Conservation (phyloP, 225 moss, liverwort and hornwort genomes). For the Pseudoscleropodium purum region DNA sequence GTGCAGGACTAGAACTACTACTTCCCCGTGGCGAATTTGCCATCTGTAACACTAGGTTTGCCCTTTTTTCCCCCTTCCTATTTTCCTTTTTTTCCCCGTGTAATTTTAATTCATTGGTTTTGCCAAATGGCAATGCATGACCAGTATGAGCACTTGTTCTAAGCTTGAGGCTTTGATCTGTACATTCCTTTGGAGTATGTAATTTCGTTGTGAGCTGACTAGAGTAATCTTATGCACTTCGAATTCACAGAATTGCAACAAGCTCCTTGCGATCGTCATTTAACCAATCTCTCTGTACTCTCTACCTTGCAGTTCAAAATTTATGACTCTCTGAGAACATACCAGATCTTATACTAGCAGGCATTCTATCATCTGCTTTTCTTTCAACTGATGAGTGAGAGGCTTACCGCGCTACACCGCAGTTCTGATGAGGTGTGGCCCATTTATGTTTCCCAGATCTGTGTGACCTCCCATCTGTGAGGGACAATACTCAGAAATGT, state of each 20-base stretch:
- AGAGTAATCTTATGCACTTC: background rate
- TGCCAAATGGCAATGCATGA: slow-evolving; percentile 31
- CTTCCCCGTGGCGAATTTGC: slow-evolving; percentile 12
- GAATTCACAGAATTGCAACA: background rate
- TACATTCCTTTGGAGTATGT: background rate
- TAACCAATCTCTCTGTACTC: background rate
- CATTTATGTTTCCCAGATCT: background rate
- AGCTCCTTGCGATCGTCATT: background rate
- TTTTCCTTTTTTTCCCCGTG: background rate
- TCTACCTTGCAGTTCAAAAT: background rate
- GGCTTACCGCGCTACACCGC: background rate
- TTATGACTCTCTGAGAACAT: background rate
- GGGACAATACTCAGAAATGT: background rate
- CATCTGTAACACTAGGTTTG: slow-evolving; percentile 16
- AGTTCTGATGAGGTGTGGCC: background rate
- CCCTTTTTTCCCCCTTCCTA: background rate
- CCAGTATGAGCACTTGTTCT: background rate
- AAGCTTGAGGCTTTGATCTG: background rate
- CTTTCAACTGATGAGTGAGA: background rate
- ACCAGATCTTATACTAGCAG: background rate
- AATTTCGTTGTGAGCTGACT: background rate
- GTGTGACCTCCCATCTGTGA: background rate
- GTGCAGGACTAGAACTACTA: background rate
- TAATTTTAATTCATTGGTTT: slow-evolving; percentile 28
- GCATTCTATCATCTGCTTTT: background rate